Evolutionary conservation across 192 early-diverging fungal genomes (phyloP).

Genomic region (Coemansia sp.): DNA sequence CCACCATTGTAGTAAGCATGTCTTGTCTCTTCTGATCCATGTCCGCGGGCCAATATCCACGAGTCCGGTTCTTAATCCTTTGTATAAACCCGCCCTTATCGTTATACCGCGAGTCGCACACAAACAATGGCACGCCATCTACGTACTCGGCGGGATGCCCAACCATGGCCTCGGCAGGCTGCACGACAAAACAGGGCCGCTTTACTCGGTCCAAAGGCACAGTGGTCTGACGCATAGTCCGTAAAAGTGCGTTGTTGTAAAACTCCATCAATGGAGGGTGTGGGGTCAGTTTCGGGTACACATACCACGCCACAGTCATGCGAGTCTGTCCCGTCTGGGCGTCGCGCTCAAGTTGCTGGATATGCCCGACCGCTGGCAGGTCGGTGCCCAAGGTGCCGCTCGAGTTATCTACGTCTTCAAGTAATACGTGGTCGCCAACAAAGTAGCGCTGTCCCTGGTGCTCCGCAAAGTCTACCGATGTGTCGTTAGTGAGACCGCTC

Average conservation of each 20-base stretch:
- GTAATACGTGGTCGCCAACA: slow-evolving; percentile 47
- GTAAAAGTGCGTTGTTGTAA: slow-evolving; percentile 36
- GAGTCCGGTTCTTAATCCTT: slow-evolving; percentile 39
- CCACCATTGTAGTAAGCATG: slow-evolving; percentile 36
- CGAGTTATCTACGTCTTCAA: slow-evolving; percentile 38
- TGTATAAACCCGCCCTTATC: slow-evolving; percentile 52
- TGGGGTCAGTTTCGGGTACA: slow-evolving; percentile 36
- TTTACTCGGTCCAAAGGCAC: slow-evolving; percentile 28
- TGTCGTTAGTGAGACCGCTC: neutral
- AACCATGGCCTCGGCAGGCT: slow-evolving; percentile 27
- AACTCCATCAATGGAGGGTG: slow-evolving; percentile 52
- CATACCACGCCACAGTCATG: slow-evolving; percentile 36
- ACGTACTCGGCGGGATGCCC: slow-evolving; percentile 43
- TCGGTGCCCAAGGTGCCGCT: slow-evolving; percentile 34
- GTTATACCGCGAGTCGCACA: slow-evolving; percentile 50
- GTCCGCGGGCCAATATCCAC: slow-evolving; percentile 34
- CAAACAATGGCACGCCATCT: slow-evolving; percentile 31
- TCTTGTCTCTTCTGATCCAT: slow-evolving; percentile 37
- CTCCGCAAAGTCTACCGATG: slow-evolving; percentile 19
- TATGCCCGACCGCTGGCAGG: slow-evolving; percentile 32
- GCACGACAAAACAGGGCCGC: slow-evolving; percentile 40
- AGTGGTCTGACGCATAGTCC: slow-evolving; percentile 34
- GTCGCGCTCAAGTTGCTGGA: slow-evolving; percentile 33
- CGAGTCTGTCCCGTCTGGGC: neutral
- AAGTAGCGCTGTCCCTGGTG: slow-evolving; percentile 32